Percentiles rank a stretch among this genome's conserved stretches.
Evolutionary conservation across 108 stramenopile genomes (phyloP).

Genomic region (Fistulifera solaris): DNA sequence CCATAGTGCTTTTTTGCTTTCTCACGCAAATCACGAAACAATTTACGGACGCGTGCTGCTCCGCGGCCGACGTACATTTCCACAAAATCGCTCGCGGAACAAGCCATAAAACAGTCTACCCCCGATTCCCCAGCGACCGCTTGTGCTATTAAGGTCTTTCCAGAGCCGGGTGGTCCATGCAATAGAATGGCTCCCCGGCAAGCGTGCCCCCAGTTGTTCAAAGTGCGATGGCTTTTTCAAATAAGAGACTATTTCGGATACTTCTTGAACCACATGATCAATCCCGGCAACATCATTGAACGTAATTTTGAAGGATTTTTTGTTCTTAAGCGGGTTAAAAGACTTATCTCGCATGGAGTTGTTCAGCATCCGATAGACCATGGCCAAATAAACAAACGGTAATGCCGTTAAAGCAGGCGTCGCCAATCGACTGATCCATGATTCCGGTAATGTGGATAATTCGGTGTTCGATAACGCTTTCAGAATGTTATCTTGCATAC

Average conservation of each 20-base stretch:
- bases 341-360: slow-evolving; percentile 18
- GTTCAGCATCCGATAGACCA: slow-evolving; percentile 60
- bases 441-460: slow-evolving; percentile 54
- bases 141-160: slow-evolving; percentile 27
- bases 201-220: slow-evolving; percentile 41
- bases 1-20: slow-evolving; percentile 22
- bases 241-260: slow-evolving; percentile 79
- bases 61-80: slow-evolving; percentile 86
- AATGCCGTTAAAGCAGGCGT: slow-evolving; percentile 48
- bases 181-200: slow-evolving; percentile 71
- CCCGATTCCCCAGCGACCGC: slow-evolving; percentile 12
- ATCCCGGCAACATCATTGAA: slow-evolving; percentile 93
- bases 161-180: slow-evolving; percentile 74
- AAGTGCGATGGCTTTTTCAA: slow-evolving; percentile 44
- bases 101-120: slow-evolving; percentile 59
- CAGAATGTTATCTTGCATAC: background rate
- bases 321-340: slow-evolving; percentile 4
- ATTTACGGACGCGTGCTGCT: slow-evolving; percentile 72
- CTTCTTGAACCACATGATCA: slow-evolving; percentile 65
- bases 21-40: slow-evolving; percentile 68
- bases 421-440: slow-evolving; percentile 29
- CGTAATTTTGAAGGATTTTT: slow-evolving; percentile 17
- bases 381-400: slow-evolving; percentile 75
- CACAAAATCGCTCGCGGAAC: slow-evolving; percentile 75
- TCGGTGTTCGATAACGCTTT: slow-evolving; percentile 20